Evolutionary conservation across 805 yeast species (phyloP).

Genomic region (Hanseniaspora lindneri): DNA sequence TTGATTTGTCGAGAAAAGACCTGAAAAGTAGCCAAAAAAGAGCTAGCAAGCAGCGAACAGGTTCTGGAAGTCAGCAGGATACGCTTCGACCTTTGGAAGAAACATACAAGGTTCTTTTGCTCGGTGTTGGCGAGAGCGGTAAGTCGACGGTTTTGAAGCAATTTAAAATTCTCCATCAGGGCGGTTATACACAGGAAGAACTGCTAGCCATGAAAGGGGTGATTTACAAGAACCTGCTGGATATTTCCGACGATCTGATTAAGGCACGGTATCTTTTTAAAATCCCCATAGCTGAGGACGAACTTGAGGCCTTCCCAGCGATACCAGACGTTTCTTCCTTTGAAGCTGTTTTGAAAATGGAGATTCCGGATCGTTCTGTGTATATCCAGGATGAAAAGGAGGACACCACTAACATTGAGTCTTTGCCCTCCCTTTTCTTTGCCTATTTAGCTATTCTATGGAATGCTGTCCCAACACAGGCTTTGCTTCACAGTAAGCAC

Average conservation of each 20-base stretch:
- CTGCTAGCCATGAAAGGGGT: constrained; percentile 62
- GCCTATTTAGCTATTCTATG: constrained; percentile 42
- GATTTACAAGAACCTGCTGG: constrained; percentile 64
- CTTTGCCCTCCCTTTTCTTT: constrained; percentile 41
- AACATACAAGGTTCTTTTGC: constrained; percentile 47
- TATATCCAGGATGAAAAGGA: neutral
- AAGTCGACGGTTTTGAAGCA: constrained; percentile 34
- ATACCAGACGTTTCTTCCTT: neutral
- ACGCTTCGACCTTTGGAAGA: neutral
- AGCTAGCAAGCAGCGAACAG: neutral
- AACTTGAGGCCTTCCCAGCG: neutral
- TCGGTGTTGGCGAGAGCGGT: constrained; percentile 63
- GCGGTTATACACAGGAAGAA: constrained; percentile 40
- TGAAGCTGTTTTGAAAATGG: neutral
- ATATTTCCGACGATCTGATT: constrained; percentile 59
- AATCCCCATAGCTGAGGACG: constrained; percentile 14
- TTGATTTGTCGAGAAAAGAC: too few relatives aligned
- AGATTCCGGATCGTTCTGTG: neutral
- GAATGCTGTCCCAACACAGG: constrained; percentile 44
- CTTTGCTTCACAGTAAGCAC: constrained; percentile 41
- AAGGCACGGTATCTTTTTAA: constrained; percentile 39
- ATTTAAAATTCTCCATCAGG: constrained; percentile 28
- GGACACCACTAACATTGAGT: constrained; percentile 16
- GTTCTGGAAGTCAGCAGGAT: neutral
- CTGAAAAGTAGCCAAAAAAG: too few relatives aligned